Evolutionary conservation across 1,284 basidiomycete genomes (phyloP).

Genomic region (Hemileia vastatrix): DNA sequence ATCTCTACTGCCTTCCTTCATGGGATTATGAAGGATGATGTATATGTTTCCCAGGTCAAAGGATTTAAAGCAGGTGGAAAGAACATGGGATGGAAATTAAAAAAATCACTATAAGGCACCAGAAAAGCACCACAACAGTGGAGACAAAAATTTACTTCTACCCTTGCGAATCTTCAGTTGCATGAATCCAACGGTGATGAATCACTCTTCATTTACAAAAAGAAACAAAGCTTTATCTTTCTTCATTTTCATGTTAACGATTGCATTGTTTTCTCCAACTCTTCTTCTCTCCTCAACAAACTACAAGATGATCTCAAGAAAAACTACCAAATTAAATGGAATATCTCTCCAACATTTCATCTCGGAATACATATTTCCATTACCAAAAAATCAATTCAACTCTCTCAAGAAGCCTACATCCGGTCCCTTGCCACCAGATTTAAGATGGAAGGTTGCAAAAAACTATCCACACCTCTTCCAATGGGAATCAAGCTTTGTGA

Average conservation of each 20-base stretch:
- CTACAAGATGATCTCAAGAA: neutral
- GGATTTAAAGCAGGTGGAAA: neutral
- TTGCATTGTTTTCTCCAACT: neutral
- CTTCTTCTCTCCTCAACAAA: neutral
- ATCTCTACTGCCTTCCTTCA: slow-evolving; percentile 1
- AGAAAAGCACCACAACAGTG: neutral
- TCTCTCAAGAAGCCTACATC: neutral
- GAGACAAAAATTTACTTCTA: neutral
- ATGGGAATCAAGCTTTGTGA: too few relatives aligned
- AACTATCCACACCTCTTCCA: neutral
- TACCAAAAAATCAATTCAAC: neutral
- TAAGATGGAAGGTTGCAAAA: neutral
- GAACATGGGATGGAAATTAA: neutral
- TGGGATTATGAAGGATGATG: neutral
- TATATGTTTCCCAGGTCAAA: neutral
- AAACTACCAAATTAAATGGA: neutral
- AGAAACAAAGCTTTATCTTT: neutral
- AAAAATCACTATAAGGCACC: slow-evolving; percentile 1
- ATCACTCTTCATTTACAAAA: neutral
- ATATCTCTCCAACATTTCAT: neutral
- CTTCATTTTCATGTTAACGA: neutral
- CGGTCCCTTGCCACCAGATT: neutral
- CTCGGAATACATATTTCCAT: neutral
- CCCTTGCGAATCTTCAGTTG: neutral
- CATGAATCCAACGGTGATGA: neutral